Evolutionary conservation across 176 grass and related monocot genomes (phyloP).

Genomic region (Avena atlantica): DNA sequence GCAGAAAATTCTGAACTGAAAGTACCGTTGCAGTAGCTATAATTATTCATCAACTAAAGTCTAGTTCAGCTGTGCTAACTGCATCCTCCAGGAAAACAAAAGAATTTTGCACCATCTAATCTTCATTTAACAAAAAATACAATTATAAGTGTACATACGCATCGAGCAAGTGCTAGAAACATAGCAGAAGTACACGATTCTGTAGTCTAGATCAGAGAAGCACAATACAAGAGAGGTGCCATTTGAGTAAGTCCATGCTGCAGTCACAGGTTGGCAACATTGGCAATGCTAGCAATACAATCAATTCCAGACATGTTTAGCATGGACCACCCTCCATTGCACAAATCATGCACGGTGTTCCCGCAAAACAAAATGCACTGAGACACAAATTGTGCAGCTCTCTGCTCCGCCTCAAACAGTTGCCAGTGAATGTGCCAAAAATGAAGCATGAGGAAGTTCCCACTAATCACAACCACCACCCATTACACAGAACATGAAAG

Average conservation of each 20-base stretch:
- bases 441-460: background rate
- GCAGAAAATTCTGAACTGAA: background rate
- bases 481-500: background rate
- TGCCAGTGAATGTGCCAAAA: too few relatives aligned
- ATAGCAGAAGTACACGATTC: background rate
- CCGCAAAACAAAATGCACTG: too few relatives aligned
- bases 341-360: conserved; percentile 11
- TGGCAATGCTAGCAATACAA: background rate
- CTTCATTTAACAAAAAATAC: conserved; percentile 1
- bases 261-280: background rate
- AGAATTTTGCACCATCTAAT: background rate
- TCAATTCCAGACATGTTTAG: background rate
- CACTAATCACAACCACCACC: background rate
- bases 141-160: background rate
- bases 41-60: background rate
- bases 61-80: background rate
- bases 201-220: background rate
- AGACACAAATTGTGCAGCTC: background rate
- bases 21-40: background rate
- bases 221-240: background rate
- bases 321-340: background rate
- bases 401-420: background rate
- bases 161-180: background rate
- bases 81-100: background rate
- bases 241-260: background rate